Evolutionary conservation across 306 rosid species (phyloP).

Genomic region (Sicyos edulis): DNA sequence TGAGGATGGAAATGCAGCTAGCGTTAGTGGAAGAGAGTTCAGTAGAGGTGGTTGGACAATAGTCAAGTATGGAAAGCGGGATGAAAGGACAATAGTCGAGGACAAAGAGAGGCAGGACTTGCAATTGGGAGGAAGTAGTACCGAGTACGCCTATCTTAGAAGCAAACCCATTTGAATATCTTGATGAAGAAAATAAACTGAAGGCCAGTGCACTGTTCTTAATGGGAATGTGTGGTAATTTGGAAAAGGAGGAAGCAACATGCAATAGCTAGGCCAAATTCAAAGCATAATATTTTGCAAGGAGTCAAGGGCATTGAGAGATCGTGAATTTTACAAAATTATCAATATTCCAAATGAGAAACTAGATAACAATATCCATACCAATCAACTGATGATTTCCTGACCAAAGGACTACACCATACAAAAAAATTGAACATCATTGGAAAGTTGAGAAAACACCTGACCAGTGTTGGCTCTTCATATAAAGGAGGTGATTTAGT

Average conservation of each 20-base stretch:
- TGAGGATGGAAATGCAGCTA: no score
- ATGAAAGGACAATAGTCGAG: no score
- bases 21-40: no score
- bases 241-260: background rate
- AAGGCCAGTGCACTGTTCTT: background rate
- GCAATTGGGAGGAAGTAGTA: background rate
- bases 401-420: background rate
- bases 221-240: background rate
- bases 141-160: background rate
- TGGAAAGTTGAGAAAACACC: background rate
- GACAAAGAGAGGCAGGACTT: no score
- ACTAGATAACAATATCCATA: background rate
- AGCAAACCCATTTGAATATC: background rate
- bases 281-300: background rate
- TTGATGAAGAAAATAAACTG: background rate
- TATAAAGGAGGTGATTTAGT: background rate
- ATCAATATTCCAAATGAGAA: background rate
- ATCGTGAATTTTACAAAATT: background rate
- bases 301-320: background rate
- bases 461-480: background rate
- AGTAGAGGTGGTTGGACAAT: no score
- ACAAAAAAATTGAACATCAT: background rate
- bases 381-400: background rate
- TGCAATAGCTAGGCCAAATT: background rate
- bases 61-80: no score